Evolutionary conservation across 805 yeast genomes (phyloP).

Genomic region (Wilhelminamyces savonicus): DNA sequence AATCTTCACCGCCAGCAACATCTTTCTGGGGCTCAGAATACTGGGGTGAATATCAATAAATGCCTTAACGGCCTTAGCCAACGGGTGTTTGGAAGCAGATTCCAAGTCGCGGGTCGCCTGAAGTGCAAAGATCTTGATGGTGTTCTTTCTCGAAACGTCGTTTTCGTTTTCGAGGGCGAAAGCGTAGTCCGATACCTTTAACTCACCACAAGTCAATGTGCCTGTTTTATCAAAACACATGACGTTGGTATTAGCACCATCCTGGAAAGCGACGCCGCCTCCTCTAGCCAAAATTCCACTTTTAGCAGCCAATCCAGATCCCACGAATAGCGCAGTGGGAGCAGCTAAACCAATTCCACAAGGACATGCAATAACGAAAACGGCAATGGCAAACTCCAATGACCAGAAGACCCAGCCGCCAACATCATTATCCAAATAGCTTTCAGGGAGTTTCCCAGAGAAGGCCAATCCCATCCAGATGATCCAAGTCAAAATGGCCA

Average conservation of each 20-base stretch:
- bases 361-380: slow-evolving; percentile 80
- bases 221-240: slow-evolving; percentile 80
- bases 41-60: too few relatives aligned
- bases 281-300: slow-evolving; percentile 72
- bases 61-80: slow-evolving; percentile 50
- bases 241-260: slow-evolving; percentile 56
- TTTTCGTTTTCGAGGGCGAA: slow-evolving; percentile 14
- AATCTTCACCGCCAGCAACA: slow-evolving; percentile 28
- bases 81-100: slow-evolving; percentile 60
- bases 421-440: slow-evolving; percentile 54
- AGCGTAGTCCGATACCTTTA: slow-evolving; percentile 47
- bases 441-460: slow-evolving; percentile 45
- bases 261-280: slow-evolving; percentile 80
- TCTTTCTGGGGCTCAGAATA: too few relatives aligned
- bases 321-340: slow-evolving; percentile 77
- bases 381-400: slow-evolving; percentile 68
- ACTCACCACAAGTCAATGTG: slow-evolving; percentile 64
- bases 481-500: slow-evolving; percentile 62
- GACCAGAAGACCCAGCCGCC: slow-evolving; percentile 81
- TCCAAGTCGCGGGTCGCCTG: slow-evolving; percentile 58
- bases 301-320: slow-evolving; percentile 73
- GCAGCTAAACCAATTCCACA: slow-evolving; percentile 85
- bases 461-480: slow-evolving; percentile 60
- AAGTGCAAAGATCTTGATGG: slow-evolving; percentile 19
- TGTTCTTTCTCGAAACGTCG: slow-evolving; percentile 1